phyloP scores from a whole-genome alignment of 2,329 filamentous ascomycete species.

The Talaromyces sp. region DNA sequence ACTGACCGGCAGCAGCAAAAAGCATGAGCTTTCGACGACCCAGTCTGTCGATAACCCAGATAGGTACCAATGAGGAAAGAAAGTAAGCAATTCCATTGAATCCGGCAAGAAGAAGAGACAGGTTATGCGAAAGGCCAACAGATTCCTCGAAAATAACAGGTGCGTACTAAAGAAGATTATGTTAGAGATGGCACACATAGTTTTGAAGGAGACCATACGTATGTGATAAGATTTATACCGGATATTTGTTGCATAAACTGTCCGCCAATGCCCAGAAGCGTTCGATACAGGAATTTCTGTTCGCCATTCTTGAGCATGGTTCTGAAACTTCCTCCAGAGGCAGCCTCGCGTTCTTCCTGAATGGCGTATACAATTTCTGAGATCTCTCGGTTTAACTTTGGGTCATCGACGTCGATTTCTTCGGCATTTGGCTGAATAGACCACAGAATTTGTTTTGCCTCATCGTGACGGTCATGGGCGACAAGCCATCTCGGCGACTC shows the following conservation, averaged over 20 bases:
- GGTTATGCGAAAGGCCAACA: slow-evolving; percentile 26
- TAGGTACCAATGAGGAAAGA: slow-evolving; percentile 36
- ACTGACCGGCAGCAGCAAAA: not conserved
- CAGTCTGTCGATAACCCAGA: slow-evolving; percentile 34
- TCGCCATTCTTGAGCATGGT: slow-evolving; percentile 6
- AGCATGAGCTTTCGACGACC: slow-evolving; percentile 24
- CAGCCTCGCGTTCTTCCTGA: not conserved
- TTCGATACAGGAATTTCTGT: slow-evolving; percentile 5
- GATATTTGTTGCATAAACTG: slow-evolving; percentile 20
- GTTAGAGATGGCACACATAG: not conserved
- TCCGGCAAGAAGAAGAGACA: slow-evolving; percentile 42
- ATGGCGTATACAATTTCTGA: not conserved
- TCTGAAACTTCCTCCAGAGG: not conserved
- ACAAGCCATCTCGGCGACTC: slow-evolving; percentile 22
- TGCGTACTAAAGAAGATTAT: not conserved
- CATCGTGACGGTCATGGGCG: slow-evolving; percentile 13
- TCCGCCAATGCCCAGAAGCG: slow-evolving; percentile 11
- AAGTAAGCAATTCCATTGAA: slow-evolving; percentile 44
- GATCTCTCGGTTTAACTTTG: not conserved
- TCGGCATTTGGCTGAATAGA: not conserved
- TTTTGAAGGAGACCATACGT: not conserved
- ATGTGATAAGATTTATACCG: slow-evolving; percentile 19
- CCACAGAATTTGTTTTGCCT: slow-evolving; percentile 11
- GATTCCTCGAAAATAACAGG: not conserved
- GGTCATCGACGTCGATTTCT: not conserved